Conservation (phyloP, 2,329 filamentous ascomycete genomes). For the Penicillium hesseltinei region DNA sequence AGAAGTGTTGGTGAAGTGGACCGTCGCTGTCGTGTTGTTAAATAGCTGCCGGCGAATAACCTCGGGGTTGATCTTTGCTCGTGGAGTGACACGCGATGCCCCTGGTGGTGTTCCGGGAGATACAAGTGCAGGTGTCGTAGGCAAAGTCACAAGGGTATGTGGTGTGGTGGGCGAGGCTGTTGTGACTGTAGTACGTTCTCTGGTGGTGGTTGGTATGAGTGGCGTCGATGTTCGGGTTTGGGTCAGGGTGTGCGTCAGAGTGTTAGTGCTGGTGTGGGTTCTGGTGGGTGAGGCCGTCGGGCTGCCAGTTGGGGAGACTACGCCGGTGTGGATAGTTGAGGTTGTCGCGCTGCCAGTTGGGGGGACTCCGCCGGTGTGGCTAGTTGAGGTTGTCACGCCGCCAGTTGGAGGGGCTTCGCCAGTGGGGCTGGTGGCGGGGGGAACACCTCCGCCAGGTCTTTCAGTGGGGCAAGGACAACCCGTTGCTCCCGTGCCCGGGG, state of each 20-base stretch:
- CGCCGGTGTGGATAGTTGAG: neutral
- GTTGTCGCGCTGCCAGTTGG: neutral
- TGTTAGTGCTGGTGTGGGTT: neutral
- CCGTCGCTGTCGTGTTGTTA: neutral
- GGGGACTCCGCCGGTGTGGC: neutral
- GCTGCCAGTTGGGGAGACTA: neutral
- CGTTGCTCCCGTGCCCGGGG: neutral
- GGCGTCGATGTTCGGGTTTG: constrained; percentile 4
- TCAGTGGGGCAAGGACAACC: constrained; percentile 1
- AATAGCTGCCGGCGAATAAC: neutral
- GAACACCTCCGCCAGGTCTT: neutral
- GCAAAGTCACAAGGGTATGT: constrained; percentile 1
- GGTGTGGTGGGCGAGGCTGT: neutral
- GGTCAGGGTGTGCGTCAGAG: neutral
- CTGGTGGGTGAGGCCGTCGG: neutral
- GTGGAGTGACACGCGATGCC: neutral
- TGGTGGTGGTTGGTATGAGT: neutral
- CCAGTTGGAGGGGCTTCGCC: neutral
- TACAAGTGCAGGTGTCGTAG: neutral
- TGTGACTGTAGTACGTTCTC: neutral
- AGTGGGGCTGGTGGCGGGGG: neutral
- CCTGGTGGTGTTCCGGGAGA: neutral
- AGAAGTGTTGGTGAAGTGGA: constrained; percentile 1
- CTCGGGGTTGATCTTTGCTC: constrained; percentile 1
- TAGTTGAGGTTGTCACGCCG: neutral